These are phyloP conservation scores for Xanthoconium purpureum DNA, from an alignment of 768 basidiomycete species.

Conservation along the genomic window DNA sequence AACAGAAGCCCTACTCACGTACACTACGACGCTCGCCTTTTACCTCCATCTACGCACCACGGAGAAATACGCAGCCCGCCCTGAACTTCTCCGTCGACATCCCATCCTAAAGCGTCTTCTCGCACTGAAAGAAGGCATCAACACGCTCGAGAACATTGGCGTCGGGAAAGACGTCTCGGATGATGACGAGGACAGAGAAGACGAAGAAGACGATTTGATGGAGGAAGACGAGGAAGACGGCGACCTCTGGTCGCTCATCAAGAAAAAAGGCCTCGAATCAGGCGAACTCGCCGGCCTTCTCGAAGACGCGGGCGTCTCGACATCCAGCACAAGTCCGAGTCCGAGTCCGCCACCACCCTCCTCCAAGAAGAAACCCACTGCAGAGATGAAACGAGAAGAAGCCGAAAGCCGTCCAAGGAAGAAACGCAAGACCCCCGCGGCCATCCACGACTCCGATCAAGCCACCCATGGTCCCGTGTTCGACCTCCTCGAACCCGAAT, in stretches of 20 bases:
- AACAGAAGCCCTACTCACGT: conserved; percentile 85
- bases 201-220: conserved; percentile 32
- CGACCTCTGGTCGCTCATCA: conserved; percentile 42
- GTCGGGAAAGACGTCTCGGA: conserved; percentile 54
- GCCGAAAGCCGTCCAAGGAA: conserved; percentile 48
- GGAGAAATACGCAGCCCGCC: conserved; percentile 58
- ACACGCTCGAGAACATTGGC: conserved; percentile 82
- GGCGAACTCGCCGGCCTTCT: conserved; percentile 57
- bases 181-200: conserved; percentile 38
- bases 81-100: conserved; percentile 60
- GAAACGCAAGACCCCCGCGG: conserved; percentile 49
- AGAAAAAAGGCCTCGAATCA: conserved; percentile 36
- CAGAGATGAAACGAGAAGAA: conserved; percentile 8
- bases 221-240: conserved; percentile 41
- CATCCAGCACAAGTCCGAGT: neutral
- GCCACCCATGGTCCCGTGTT: conserved; percentile 45
- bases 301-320: conserved; percentile 41
- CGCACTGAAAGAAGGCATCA: conserved; percentile 76
- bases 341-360: conserved; percentile 9
- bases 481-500: conserved; percentile 80
- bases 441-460: conserved; percentile 9
- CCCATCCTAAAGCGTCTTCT: conserved; percentile 77
- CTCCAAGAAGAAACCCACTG: neutral
- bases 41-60: conserved; percentile 84
- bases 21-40: conserved; percentile 87